Conservation (phyloP, 257 asterid species). For the Salvia miltiorrhiza region DNA sequence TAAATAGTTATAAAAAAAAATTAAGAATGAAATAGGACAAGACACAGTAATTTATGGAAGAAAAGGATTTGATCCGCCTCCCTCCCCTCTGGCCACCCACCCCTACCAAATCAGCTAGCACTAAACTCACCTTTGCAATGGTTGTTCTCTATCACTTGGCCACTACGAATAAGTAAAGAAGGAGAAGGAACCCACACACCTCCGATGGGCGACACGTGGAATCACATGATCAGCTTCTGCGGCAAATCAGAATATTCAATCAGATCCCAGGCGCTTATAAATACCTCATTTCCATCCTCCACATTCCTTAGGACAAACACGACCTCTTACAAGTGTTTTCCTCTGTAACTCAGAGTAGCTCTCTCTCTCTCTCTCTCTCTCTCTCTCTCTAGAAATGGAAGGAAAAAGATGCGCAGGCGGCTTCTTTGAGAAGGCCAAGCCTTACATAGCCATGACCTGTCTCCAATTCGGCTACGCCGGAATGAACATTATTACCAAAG, state of each 20-base stretch:
- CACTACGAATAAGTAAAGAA: conserved; percentile 27
- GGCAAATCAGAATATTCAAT: conserved; percentile 53
- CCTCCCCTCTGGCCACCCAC: conserved; percentile 30
- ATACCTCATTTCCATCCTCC: conserved; percentile 22
- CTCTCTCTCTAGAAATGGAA: conserved; percentile 37
- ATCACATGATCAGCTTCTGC: conserved; percentile 8
- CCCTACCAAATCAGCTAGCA: conserved; percentile 44
- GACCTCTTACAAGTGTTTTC: conserved; percentile 49
- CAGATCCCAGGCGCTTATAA: conserved; percentile 48
- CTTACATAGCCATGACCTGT: conserved; percentile 79
- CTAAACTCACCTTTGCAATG: conserved; percentile 35
- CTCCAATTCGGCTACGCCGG: conserved; percentile 96
- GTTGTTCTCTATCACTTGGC: conserved; percentile 36
- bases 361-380: too few species aligned
- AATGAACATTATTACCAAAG: conserved; percentile 86
- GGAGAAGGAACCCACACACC: conserved; percentile 24
- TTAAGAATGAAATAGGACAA: too few species aligned
- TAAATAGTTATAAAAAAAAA: too few species aligned
- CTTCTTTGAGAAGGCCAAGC: conserved; percentile 57
- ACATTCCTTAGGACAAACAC: conserved; percentile 62
- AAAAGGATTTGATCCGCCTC: too few species aligned
- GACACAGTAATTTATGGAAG: too few species aligned
- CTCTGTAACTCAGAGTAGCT: conserved; percentile 30
- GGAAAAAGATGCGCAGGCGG: conserved; percentile 47
- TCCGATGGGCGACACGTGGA: conserved; percentile 40